Conservation (phyloP, 768 basidiomycete genomes). For the Xanthoconium purpureum region DNA sequence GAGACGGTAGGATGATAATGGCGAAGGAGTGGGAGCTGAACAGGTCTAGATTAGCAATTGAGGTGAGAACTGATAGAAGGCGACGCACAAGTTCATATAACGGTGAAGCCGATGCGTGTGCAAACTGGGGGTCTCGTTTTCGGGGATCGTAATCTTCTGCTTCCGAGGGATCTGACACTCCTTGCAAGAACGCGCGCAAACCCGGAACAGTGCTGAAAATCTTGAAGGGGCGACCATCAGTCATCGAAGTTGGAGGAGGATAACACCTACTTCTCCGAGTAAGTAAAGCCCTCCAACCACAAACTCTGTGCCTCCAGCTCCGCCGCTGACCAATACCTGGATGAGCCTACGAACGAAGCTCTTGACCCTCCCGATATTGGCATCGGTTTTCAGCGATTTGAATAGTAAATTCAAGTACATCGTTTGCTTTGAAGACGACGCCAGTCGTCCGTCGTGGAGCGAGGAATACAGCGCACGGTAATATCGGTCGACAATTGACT, state of each 20-base stretch:
- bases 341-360: slow-evolving; percentile 82
- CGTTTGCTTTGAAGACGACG: slow-evolving; percentile 86
- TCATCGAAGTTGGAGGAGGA: neutral
- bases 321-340: slow-evolving; percentile 71
- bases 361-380: slow-evolving; percentile 57
- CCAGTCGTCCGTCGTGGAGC: slow-evolving; percentile 76
- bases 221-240: slow-evolving; percentile 28
- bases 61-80: neutral
- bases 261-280: slow-evolving; percentile 71
- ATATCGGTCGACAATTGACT: slow-evolving; percentile 60
- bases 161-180: slow-evolving; percentile 26
- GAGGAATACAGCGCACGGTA: slow-evolving; percentile 89
- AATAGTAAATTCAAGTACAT: slow-evolving; percentile 95
- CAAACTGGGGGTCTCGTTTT: slow-evolving; percentile 88
- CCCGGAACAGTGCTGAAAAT: slow-evolving; percentile 49
- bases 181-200: slow-evolving; percentile 44
- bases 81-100: slow-evolving; percentile 85
- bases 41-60: neutral
- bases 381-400: slow-evolving; percentile 78
- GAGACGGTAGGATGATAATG: slow-evolving; percentile 93
- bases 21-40: slow-evolving; percentile 68
- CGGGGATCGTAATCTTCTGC: slow-evolving; percentile 69
- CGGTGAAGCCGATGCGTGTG: slow-evolving; percentile 73
- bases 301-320: slow-evolving; percentile 78
- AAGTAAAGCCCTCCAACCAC: slow-evolving; percentile 85